A percentile compares a stretch with the other conserved stretches of the same genome.
phyloP scores from a whole-genome alignment of 2,329 filamentous ascomycete species.

The Aphanoascus verrucosus region DNA sequence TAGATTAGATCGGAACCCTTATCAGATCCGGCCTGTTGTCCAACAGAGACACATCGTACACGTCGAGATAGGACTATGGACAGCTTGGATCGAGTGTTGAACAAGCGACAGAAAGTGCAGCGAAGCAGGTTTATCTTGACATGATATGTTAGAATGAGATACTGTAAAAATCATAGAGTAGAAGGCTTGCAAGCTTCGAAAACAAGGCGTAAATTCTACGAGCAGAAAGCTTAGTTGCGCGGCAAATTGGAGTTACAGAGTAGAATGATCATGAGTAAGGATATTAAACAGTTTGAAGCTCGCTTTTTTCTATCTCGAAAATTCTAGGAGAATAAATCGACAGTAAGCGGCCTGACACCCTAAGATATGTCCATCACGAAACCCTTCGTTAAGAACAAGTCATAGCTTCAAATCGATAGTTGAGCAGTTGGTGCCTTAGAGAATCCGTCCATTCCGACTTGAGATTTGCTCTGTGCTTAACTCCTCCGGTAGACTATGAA shows the following conservation, averaged over 20 bases:
- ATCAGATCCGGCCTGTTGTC: background rate
- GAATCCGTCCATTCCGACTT: background rate
- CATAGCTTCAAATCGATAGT: background rate
- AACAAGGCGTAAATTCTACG: too few species aligned
- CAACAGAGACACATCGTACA: background rate
- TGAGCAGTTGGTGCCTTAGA: background rate
- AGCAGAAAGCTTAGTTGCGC: too few species aligned
- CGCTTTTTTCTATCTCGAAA: constrained; percentile 11
- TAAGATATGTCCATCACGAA: constrained; percentile 5
- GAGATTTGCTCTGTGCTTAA: constrained; percentile 6
- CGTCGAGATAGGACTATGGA: background rate
- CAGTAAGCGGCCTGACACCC: constrained; percentile 6
- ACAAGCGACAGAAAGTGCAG: too few species aligned
- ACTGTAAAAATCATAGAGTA: too few species aligned
- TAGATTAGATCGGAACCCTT: background rate
- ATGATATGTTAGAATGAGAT: too few species aligned
- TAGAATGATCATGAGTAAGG: background rate
- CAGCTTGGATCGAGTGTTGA: too few species aligned
- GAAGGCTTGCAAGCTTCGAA: too few species aligned
- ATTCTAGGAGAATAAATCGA: constrained; percentile 5
- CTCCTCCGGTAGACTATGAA: constrained; percentile 8
- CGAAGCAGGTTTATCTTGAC: too few species aligned
- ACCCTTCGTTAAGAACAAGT: constrained; percentile 1
- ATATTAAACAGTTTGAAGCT: background rate
- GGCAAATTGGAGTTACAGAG: too few species aligned